A percentile compares a stretch with the other conserved stretches of the same genome.
phyloP scores from a whole-genome alignment of 179 eudicot species.

The Beta macrorhiza region DNA sequence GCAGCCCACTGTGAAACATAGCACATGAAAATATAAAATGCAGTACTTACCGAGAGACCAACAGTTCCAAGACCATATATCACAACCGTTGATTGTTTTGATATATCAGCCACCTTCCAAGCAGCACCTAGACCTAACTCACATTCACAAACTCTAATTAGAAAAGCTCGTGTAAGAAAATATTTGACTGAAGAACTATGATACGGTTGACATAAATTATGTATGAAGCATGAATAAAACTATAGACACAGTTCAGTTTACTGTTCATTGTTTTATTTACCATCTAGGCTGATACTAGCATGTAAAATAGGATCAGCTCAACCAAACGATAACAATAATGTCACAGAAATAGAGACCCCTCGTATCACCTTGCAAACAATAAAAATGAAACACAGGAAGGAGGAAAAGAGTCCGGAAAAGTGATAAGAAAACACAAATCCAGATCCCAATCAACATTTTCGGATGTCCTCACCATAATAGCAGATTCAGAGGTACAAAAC shows the following conservation, averaged over 20 bases:
- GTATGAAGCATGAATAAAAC: background rate
- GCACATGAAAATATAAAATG: background rate
- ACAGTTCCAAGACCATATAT: constrained; percentile 96
- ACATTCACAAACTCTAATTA: constrained; percentile 8
- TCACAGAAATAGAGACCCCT: background rate
- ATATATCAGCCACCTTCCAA: constrained; percentile 86
- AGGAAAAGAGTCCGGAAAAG: background rate
- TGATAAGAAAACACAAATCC: background rate
- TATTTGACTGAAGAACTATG: background rate
- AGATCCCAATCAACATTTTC: background rate
- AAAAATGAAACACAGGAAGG: too few relatives aligned
- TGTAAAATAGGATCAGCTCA: background rate
- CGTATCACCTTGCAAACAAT: background rate
- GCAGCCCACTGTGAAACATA: background rate
- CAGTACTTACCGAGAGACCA: constrained; percentile 80
- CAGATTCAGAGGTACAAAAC: background rate
- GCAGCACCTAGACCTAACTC: constrained; percentile 85
- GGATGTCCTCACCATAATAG: background rate
- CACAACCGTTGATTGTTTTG: constrained; percentile 68
- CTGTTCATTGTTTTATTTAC: background rate
- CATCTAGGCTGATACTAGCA: background rate
- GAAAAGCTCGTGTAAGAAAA: background rate
- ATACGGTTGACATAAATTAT: background rate
- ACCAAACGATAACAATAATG: background rate
- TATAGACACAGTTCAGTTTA: background rate